phyloP scores from a whole-genome alignment of 2,329 filamentous ascomycete genomes.

The Rhynchosporium graminicola region DNA sequence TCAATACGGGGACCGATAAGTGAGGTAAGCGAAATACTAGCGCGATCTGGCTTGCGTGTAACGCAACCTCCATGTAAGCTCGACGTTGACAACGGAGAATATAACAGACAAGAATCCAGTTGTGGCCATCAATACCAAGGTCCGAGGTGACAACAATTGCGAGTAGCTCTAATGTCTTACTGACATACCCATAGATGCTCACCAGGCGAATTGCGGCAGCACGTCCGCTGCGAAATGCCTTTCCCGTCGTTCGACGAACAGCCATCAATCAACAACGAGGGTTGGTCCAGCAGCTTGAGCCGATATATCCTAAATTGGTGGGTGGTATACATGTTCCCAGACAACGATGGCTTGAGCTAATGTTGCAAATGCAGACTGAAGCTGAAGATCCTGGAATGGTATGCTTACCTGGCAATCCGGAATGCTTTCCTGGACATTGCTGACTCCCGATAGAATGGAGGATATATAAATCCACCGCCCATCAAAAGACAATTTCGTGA shows the following conservation, averaged over 20 bases:
- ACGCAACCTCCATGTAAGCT: conserved; percentile 11
- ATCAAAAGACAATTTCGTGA: conserved; percentile 92
- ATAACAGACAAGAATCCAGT: conserved; percentile 11
- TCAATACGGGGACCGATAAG: conserved; percentile 2
- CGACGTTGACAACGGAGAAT: conserved; percentile 1
- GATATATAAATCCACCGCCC: conserved; percentile 75
- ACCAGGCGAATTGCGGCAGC: conserved; percentile 59
- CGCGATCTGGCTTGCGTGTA: not conserved
- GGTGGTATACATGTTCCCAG: conserved; percentile 21
- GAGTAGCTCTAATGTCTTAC: not conserved
- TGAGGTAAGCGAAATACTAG: conserved; percentile 8
- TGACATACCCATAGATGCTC: conserved; percentile 54
- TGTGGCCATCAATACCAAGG: conserved; percentile 20
- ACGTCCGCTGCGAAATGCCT: conserved; percentile 48
- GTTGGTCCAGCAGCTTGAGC: conserved; percentile 24
- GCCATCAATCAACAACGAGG: conserved; percentile 57
- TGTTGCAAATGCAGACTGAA: conserved; percentile 45
- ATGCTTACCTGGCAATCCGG: conserved; percentile 39
- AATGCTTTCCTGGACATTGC: not conserved
- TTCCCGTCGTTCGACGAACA: conserved; percentile 50
- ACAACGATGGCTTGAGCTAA: conserved; percentile 25
- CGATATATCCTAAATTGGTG: conserved; percentile 38
- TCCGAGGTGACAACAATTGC: not conserved
- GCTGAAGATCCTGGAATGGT: conserved; percentile 69
- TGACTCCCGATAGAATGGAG: conserved; percentile 64